These are phyloP conservation scores for Quercus bicolor DNA, from an alignment of 306 rosid species.

Conservation along the genomic window DNA sequence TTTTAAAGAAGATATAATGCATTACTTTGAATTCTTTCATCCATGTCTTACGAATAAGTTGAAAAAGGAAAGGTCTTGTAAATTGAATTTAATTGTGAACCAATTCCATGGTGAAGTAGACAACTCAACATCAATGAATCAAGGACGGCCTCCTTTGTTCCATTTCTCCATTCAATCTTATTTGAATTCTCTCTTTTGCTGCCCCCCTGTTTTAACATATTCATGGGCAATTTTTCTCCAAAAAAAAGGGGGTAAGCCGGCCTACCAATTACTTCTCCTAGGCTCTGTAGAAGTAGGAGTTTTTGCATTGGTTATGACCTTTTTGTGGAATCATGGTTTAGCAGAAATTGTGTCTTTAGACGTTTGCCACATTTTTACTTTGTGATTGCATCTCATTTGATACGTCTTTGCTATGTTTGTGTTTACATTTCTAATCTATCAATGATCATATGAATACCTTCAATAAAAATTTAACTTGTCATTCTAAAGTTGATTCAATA, in stretches of 20 bases:
- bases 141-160: neutral
- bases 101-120: neutral
- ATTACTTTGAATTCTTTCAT: neutral
- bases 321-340: neutral
- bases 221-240: neutral
- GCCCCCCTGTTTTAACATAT: neutral
- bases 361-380: neutral
- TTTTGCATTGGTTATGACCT: no score
- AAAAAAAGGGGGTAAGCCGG: no score
- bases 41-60: neutral
- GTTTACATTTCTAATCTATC: neutral
- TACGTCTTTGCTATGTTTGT: neutral
- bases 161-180: neutral
- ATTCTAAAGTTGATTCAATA: no score
- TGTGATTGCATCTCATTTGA: neutral
- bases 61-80: neutral
- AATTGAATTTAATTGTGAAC: neutral
- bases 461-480: neutral
- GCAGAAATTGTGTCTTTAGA: neutral
- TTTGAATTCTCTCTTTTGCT: neutral
- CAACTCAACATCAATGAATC: neutral
- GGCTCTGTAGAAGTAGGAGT: no score
- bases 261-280: neutral
- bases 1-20: neutral
- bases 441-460: neutral